Percentiles rank a stretch among this genome's conserved stretches.
These are phyloP conservation scores for Senecio squalidus DNA, from an alignment of 140 eudicot species.

Conservation along the genomic window DNA sequence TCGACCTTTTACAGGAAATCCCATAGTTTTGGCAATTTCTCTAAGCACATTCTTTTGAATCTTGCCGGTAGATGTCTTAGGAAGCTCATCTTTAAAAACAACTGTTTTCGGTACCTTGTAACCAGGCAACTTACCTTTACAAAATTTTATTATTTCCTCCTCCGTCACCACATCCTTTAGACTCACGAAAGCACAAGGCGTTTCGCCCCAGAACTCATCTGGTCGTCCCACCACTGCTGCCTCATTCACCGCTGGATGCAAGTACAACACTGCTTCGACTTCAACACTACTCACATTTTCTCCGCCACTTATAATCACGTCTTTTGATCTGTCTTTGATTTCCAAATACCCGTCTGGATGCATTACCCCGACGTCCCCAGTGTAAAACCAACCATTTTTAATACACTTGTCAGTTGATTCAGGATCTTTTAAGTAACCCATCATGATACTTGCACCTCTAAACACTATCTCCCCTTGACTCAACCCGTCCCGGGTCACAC, in stretches of 20 bases:
- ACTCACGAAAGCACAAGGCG: constrained; percentile 86
- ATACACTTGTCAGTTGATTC: constrained; percentile 40
- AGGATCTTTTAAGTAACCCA: constrained; percentile 51
- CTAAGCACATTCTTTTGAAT: constrained; percentile 55
- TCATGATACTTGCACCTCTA: constrained; percentile 44
- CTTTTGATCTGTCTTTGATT: no score
- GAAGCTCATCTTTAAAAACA: constrained; percentile 60
- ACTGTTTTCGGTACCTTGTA: constrained; percentile 78
- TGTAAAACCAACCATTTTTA: no score
- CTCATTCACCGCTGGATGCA: constrained; percentile 65
- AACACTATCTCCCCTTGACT: constrained; percentile 54
- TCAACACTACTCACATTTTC: constrained; percentile 88
- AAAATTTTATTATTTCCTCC: constrained; percentile 47
- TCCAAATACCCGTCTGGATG: constrained; percentile 67
- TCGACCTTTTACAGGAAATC: constrained; percentile 22
- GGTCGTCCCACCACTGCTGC: no score
- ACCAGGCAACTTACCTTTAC: constrained; percentile 56
- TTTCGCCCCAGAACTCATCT: no score
- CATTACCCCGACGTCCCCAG: constrained; percentile 72
- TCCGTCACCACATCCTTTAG: constrained; percentile 29
- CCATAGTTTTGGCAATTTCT: constrained; percentile 51
- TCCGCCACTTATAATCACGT: constrained; percentile 62
- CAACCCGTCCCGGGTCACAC: constrained; percentile 51
- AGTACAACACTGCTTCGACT: constrained; percentile 66
- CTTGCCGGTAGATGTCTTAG: constrained; percentile 77